Conservation (phyloP, 257 asterid genomes). For the Orobanche coerulescens region DNA sequence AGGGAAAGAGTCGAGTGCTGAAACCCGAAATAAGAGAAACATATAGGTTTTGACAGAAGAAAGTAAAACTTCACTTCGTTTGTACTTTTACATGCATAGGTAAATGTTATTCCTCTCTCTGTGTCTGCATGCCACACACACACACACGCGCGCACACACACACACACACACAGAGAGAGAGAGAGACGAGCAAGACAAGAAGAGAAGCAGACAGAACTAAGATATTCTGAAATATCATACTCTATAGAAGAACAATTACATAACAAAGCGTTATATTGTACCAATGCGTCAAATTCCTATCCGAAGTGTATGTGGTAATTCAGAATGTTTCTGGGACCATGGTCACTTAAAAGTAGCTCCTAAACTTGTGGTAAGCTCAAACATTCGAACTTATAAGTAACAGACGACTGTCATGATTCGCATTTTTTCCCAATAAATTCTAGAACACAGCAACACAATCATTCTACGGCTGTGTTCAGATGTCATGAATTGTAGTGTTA, state of each 20-base stretch:
- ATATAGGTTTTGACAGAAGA: background rate
- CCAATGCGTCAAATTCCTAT: background rate
- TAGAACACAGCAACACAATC: background rate
- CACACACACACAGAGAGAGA: background rate
- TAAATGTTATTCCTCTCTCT: background rate
- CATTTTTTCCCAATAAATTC: background rate
- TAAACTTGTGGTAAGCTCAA: background rate
- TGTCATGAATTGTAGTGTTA: no score
- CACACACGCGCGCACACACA: no score
- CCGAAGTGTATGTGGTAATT: background rate
- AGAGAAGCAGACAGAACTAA: background rate
- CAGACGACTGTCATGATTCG: background rate
- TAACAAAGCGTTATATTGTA: background rate
- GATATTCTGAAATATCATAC: background rate
- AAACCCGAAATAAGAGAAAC: background rate
- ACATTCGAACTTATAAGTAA: background rate
- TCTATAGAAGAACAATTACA: background rate
- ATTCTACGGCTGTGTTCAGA: background rate
- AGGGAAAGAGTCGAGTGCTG: constrained; percentile 8
- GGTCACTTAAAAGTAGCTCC: constrained; percentile 3
- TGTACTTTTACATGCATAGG: background rate
- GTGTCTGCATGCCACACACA: background rate
- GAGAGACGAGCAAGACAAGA: background rate
- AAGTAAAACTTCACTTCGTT: background rate
- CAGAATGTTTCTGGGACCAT: background rate